Evolutionary conservation across 1,284 basidiomycete species (phyloP).

Genomic region (Xanthoconium separans): DNA sequence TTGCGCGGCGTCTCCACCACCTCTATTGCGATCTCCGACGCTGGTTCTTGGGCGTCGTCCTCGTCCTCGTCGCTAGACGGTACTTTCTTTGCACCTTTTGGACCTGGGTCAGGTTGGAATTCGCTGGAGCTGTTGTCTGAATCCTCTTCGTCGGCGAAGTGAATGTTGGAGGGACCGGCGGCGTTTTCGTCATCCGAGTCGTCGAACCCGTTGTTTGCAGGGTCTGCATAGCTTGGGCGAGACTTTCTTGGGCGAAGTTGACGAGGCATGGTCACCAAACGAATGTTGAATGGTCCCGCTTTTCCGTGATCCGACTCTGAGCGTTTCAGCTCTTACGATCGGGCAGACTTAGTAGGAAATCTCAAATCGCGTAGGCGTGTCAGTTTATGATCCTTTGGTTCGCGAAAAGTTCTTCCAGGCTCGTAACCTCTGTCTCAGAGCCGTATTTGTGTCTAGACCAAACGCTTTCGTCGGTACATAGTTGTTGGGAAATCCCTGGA

Average conservation of each 20-base stretch:
- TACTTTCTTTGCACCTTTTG: background rate
- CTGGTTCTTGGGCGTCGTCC: constrained; percentile 18
- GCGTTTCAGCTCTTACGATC: no score
- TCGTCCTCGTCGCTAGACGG: constrained; percentile 19
- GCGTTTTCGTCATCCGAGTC: constrained; percentile 23
- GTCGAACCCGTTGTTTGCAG: constrained; percentile 13
- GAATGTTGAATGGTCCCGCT: background rate
- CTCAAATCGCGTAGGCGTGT: no score
- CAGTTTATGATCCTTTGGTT: no score
- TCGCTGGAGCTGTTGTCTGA: constrained; percentile 38
- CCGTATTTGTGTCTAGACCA: no score
- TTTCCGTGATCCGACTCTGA: background rate
- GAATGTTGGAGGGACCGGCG: constrained; percentile 25
- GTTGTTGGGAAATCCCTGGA: no score
- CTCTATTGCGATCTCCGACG: background rate
- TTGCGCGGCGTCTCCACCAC: constrained; percentile 5
- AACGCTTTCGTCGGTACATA: no score
- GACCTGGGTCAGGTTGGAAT: constrained; percentile 38
- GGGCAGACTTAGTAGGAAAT: no score
- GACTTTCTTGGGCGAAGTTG: constrained; percentile 37
- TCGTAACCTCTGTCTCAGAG: no score
- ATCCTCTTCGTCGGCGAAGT: constrained; percentile 24
- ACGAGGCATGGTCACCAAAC: constrained; percentile 31
- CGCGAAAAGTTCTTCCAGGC: no score
- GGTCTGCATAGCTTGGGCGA: constrained; percentile 34